These are phyloP conservation scores for Medicago lupulina DNA, from an alignment of 306 rosid genomes.

Conservation along the genomic window DNA sequence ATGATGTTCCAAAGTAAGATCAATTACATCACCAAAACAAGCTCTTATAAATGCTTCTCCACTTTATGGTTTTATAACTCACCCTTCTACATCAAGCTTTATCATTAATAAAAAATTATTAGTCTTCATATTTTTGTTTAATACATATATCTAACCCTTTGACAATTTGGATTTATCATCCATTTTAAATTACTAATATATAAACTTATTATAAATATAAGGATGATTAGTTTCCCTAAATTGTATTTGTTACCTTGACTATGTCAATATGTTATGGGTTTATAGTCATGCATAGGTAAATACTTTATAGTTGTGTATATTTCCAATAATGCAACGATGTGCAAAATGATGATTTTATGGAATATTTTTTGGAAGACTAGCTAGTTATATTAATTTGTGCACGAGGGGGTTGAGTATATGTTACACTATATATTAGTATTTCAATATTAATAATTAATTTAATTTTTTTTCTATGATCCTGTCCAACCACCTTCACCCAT, in stretches of 20 bases:
- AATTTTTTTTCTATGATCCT: constrained; percentile 50
- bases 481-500: constrained; percentile 95
- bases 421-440: constrained; percentile 43
- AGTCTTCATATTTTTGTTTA: constrained; percentile 40
- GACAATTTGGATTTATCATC: constrained; percentile 55
- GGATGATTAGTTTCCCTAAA: constrained; percentile 27
- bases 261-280: constrained; percentile 29
- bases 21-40: constrained; percentile 44
- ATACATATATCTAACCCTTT: constrained; percentile 69
- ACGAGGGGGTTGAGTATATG: constrained; percentile 55
- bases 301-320: not conserved
- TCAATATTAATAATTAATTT: constrained; percentile 28
- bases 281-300: constrained; percentile 26
- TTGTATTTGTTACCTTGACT: constrained; percentile 42
- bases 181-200: constrained; percentile 13
- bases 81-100: constrained; percentile 63
- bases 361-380: constrained; percentile 24
- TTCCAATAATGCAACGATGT: not conserved
- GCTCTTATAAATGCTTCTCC: constrained; percentile 50
- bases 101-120: constrained; percentile 5
- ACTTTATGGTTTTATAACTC: constrained; percentile 41
- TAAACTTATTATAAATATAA: not conserved
- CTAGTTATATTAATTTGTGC: constrained; percentile 41
- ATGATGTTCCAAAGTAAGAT: constrained; percentile 43
- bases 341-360: not conserved